Conservation (phyloP, 2,329 filamentous ascomycete species). For the Sarocladium oryzae region DNA sequence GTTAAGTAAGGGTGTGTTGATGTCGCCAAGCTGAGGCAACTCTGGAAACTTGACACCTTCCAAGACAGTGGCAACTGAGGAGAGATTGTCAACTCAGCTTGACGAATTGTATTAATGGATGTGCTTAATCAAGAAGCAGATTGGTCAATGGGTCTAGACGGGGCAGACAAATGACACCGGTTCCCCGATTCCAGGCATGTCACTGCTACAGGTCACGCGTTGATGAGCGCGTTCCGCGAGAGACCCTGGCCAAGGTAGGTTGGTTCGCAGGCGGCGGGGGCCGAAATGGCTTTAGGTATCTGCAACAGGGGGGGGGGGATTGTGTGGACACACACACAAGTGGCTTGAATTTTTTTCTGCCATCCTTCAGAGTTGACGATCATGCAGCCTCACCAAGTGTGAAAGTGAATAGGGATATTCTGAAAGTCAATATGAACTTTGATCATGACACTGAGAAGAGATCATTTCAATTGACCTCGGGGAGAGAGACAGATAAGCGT, state of each 20-base stretch:
- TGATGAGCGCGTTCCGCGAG: constrained; percentile 4
- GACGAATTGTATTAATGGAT: background rate
- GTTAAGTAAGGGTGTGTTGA: no score
- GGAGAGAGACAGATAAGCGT: background rate
- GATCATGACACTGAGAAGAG: no score
- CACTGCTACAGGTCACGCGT: constrained; percentile 1
- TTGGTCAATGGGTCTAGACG: background rate
- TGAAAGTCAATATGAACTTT: no score
- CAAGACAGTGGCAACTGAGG: no score
- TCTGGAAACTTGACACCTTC: no score
- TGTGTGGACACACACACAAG: no score
- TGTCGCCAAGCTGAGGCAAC: no score
- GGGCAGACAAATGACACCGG: background rate
- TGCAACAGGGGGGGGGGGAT: constrained; percentile 5
- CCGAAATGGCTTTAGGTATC: background rate
- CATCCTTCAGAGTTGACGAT: no score
- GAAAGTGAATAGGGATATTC: background rate
- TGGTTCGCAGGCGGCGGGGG: constrained; percentile 5
- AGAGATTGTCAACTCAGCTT: background rate
- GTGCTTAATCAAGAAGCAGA: background rate
- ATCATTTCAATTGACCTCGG: background rate
- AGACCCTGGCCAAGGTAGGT: background rate
- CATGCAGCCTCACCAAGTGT: no score
- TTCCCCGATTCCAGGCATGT: background rate
- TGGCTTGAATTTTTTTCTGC: no score